Conservation (phyloP, 2,329 filamentous ascomycete genomes). For the Penicillium glabrum region DNA sequence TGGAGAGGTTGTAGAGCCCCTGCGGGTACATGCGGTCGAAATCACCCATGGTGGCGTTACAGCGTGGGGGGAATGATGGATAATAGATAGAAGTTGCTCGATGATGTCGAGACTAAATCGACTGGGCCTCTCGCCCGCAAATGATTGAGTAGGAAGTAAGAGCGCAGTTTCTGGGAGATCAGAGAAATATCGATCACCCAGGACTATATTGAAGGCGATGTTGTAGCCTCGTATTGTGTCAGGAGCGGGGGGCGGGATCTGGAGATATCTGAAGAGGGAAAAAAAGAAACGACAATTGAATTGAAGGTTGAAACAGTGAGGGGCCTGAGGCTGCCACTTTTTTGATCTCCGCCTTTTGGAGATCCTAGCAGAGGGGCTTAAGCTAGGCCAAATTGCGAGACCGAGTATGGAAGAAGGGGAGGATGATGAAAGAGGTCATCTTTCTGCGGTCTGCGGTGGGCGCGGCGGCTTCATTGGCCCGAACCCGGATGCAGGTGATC, state of each 20-base stretch:
- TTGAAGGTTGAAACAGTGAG: background rate
- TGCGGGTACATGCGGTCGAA: constrained; percentile 45
- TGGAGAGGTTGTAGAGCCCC: constrained; percentile 66
- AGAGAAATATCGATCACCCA: background rate
- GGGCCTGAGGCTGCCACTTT: constrained; percentile 6
- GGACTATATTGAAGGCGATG: background rate
- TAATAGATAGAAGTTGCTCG: background rate
- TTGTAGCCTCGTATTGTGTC: background rate
- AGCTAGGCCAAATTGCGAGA: background rate
- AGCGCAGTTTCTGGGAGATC: constrained; percentile 3
- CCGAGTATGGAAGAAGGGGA: constrained; percentile 1
- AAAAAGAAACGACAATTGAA: constrained; percentile 8
- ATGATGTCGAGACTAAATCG: background rate
- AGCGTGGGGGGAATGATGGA: background rate
- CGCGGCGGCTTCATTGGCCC: constrained; percentile 13
- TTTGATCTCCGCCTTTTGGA: constrained; percentile 1
- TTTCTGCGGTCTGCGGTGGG: constrained; percentile 6
- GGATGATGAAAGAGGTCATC: constrained; percentile 13
- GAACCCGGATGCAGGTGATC: constrained; percentile 9
- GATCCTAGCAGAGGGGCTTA: background rate
- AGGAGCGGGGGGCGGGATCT: constrained; percentile 1
- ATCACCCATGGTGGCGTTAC: constrained; percentile 33
- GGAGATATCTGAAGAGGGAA: constrained; percentile 6
- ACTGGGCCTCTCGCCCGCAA: constrained; percentile 38
- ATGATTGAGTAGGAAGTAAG: constrained; percentile 15